Evolutionary conservation across 2,329 filamentous ascomycete species (phyloP), one percentile per base, ranked within the genome.

Genomic region (Pleoardoris graminearum): DNA sequence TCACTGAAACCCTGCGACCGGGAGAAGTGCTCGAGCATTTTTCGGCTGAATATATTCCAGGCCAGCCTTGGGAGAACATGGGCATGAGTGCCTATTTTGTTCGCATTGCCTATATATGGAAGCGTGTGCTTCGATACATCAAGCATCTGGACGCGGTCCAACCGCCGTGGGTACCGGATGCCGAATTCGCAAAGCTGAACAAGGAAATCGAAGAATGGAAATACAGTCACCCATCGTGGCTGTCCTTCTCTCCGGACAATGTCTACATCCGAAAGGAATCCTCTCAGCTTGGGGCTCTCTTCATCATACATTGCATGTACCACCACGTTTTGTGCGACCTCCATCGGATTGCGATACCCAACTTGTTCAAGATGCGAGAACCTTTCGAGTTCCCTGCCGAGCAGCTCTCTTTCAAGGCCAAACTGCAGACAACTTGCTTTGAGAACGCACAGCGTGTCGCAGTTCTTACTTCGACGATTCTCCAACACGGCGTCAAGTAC

Each of bases 251-350:
- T 5, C 58, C 67, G 5, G 67, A 70, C 30, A 70, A 70, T 53
- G 69, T 70, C 42, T 70, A 70, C 51, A 70, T 70, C 33, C 61
- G 67, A 29, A 62, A 63, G n/a, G 67, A 68, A 45, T 66, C 67
- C 1, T 66, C 68, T 14, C 67, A 70, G 35, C 61, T 70, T 16
- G 66, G 67, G 23, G 63, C 63, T n/a, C 56, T 70, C 0, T 62
- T 70, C 16, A 61, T 70, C 19, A 63, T 69, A 7, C 67, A 70
- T 32, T 69, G 66, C 64, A 69, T 70, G 66, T 70, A 70, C 33
- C 66, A 70, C 32, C 67, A 70, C 37, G 67, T 69, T 3, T 55
- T 68, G 48, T 68, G 66, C 45, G 67, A 70, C 30, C 60, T 70
- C 4, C 66, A 70, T 45, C 62, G 67, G 7, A 69, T 70, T 16